Conservation (phyloP, 1,284 basidiomycete genomes). For the Leccinum angustisporum region DNA sequence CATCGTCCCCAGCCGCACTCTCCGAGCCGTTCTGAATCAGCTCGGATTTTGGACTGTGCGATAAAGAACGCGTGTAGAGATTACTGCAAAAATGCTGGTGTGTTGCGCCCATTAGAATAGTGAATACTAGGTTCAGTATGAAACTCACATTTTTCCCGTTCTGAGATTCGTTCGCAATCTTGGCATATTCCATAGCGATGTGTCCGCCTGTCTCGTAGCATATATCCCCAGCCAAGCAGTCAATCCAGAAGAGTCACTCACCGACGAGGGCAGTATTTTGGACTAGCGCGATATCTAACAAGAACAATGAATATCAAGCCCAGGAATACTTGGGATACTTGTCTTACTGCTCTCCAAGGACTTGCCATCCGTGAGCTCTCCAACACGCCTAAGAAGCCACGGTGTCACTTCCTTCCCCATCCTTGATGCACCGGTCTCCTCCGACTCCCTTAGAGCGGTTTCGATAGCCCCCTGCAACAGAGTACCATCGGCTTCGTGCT, state of each 20-base stretch:
- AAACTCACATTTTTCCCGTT: conserved; percentile 21
- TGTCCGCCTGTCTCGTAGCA: conserved; percentile 53
- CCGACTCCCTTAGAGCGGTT: conserved; percentile 82
- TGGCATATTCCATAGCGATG: conserved; percentile 80
- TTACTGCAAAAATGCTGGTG: conserved; percentile 16
- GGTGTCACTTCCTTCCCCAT: conserved; percentile 93
- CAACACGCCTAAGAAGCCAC: conserved; percentile 87
- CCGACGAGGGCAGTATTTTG: conserved; percentile 91
- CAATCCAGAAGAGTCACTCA: conserved; percentile 32
- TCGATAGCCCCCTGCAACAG: conserved; percentile 82
- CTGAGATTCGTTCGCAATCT: conserved; percentile 39
- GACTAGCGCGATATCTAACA: conserved; percentile 82
- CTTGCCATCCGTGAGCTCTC: conserved; percentile 75
- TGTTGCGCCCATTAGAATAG: conserved; percentile 3
- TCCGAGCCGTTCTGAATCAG: not conserved
- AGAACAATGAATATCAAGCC: not conserved
- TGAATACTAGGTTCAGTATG: not conserved
- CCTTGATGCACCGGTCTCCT: conserved; percentile 77
- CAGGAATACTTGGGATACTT: not conserved
- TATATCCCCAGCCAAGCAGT: conserved; percentile 3
- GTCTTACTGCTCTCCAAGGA: conserved; percentile 71
- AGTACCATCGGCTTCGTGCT: conserved; percentile 68
- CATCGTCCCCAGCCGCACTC: not conserved
- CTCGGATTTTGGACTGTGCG: not conserved
- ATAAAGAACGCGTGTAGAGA: not conserved